Evolutionary conservation across 2,329 filamentous ascomycete genomes (phyloP), one percentile per base, ranked within the genome.

Genomic region (Tolypocladium ovalisporum): DNA sequence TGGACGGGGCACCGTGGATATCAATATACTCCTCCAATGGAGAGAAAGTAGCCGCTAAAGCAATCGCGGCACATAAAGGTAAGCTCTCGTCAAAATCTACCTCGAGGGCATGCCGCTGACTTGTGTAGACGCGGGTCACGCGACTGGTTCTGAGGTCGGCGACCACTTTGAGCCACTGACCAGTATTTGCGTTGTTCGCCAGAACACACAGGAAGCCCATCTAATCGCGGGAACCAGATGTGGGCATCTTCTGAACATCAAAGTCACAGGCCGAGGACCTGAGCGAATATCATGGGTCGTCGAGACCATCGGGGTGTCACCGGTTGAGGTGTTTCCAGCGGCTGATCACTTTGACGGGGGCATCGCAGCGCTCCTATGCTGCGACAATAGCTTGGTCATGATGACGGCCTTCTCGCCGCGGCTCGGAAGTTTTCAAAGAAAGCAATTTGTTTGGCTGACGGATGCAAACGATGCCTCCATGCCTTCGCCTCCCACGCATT

Each of bases 221-320:
- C 54, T 82, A 2, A 64, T 76, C 5, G 64, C 74, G 10, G 81
- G 81, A 10, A 82, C 79, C 32, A 74, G 79, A 55, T 78, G 77
- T 57, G 82, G 82, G 1, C 74, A 80, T 39, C 65, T 83, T 2
- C 65, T 80, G 34, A 79, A 72, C 0, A 56, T 80, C 32, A 62
- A 62, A 19, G 44, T 70, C 7, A 62, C 60, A 5, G 58, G 57
- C 27, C 49, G 63, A 9, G 56, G 58, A 3, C 57, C 62, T 1
- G 60, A 67, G 7, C 58, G 66, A 17, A 60, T 68, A 32, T 59
- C 60, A 5, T 68, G 73, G 22, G 62, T 58, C 10, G 56, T 63
- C 8, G 69, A 75, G 55, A 69, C 65, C 10, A 57, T 77, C 24
- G 74, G 73, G 1, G 61, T 69, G 10, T 66, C 71, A n/a, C 67